Conservation (phyloP, 2,329 filamentous ascomycete genomes). For the Clonostachys rhizophaga region DNA sequence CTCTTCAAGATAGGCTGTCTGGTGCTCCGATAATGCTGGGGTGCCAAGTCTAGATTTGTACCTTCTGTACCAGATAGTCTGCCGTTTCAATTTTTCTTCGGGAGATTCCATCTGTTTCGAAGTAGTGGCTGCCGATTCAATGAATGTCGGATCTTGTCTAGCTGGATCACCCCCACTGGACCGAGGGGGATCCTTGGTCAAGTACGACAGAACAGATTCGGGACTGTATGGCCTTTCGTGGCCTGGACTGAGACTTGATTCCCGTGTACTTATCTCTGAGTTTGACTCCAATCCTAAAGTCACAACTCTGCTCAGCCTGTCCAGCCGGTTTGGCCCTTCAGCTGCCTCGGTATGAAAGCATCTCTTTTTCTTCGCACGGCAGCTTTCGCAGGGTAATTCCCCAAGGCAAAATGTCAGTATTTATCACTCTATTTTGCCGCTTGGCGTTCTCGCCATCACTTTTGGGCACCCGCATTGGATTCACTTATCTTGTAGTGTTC, state of each 20-base stretch:
- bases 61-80: slow-evolving; percentile 6
- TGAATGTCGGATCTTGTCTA: too few relatives aligned
- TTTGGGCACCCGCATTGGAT: too few relatives aligned
- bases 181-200: slow-evolving; percentile 4
- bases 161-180: too few relatives aligned
- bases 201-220: slow-evolving; percentile 8
- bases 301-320: too few relatives aligned
- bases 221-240: slow-evolving; percentile 11
- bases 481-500: slow-evolving; percentile 6
- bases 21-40: slow-evolving; percentile 1
- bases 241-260: slow-evolving; percentile 4
- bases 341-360: slow-evolving; percentile 5
- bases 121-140: too few relatives aligned
- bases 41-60: slow-evolving; percentile 2
- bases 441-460: too few relatives aligned
- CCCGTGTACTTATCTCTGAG: background rate
- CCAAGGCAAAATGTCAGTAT: too few relatives aligned
- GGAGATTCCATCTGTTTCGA: too few relatives aligned
- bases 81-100: too few relatives aligned
- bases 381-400: slow-evolving; percentile 7
- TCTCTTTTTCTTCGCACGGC: slow-evolving; percentile 9
- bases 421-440: too few relatives aligned
- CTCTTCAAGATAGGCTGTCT: slow-evolving; percentile 8
- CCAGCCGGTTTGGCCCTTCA: too few relatives aligned
- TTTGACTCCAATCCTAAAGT: background rate